Percentiles rank a stretch among this genome's conserved stretches.
phyloP scores from a whole-genome alignment of 129 eudicot genomes.

The Flaveria bidentis region DNA sequence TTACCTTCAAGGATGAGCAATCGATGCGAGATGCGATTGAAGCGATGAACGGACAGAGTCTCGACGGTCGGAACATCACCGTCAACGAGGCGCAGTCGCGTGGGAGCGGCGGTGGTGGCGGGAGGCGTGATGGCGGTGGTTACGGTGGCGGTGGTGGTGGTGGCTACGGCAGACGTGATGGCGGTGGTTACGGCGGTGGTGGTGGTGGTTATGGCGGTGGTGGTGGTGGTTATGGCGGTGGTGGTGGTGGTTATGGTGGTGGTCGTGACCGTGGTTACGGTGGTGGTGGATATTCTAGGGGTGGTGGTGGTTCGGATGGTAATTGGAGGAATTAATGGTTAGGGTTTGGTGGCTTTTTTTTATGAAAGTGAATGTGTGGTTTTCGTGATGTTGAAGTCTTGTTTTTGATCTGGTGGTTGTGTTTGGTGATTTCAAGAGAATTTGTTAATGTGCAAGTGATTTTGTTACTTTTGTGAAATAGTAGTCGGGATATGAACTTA shows the following conservation, averaged over 20 bases:
- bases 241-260: constrained; percentile 31
- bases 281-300: constrained; percentile 40
- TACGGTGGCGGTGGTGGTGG: constrained; percentile 33
- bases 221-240: constrained; percentile 24
- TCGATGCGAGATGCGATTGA: constrained; percentile 81
- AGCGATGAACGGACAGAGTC: constrained; percentile 84
- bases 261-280: constrained; percentile 42
- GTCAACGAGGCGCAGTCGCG: constrained; percentile 96
- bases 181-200: constrained; percentile 29
- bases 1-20: constrained; percentile 68
- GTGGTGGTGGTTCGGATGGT: constrained; percentile 52
- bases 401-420: constrained; percentile 26
- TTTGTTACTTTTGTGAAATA: not conserved
- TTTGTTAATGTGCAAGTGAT: not conserved
- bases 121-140: constrained; percentile 35
- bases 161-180: constrained; percentile 42
- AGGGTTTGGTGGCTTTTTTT: not conserved
- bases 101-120: constrained; percentile 67
- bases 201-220: not conserved
- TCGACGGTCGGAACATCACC: constrained; percentile 87
- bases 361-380: not conserved
- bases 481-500: not conserved
- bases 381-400: constrained; percentile 2
- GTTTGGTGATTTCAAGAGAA: constrained; percentile 16
- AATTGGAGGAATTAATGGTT: constrained; percentile 55